These are phyloP conservation scores for Eimeria necatrix DNA, from an alignment of 169 alveolate species.

Conservation along the genomic window DNA sequence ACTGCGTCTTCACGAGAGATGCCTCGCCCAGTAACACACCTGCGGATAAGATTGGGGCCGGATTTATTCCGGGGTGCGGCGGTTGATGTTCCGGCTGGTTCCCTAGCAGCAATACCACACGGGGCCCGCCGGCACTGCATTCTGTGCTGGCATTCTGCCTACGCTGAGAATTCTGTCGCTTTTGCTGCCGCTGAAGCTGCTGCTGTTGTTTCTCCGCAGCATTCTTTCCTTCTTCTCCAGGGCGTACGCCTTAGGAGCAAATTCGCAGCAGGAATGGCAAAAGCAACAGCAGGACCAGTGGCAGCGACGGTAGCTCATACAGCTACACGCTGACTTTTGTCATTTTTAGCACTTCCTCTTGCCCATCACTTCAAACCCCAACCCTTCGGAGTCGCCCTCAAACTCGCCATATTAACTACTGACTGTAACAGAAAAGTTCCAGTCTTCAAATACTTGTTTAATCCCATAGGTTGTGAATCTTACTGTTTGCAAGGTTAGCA, in stretches of 20 bases:
- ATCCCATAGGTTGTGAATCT: neutral
- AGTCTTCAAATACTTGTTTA: neutral
- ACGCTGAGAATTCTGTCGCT: neutral
- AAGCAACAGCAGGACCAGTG: neutral
- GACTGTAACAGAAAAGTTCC: neutral
- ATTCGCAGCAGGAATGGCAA: neutral
- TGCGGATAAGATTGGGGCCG: slow-evolving; percentile 26
- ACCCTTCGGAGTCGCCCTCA: neutral
- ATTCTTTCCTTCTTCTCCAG: slow-evolving; percentile 40
- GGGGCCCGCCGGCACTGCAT: neutral
- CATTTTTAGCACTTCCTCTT: no score
- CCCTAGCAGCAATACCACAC: slow-evolving; percentile 50
- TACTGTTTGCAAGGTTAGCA: slow-evolving; percentile 1
- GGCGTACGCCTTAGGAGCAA: slow-evolving; percentile 45
- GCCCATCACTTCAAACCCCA: neutral
- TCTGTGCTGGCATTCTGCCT: neutral
- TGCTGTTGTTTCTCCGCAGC: neutral
- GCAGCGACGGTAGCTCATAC: neutral
- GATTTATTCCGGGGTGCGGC: slow-evolving; percentile 7
- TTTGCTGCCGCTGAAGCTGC: slow-evolving; percentile 22
- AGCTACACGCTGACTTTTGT: no score
- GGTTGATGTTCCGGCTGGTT: slow-evolving; percentile 19
- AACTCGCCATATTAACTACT: neutral
- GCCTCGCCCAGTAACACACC: neutral
- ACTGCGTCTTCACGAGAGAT: no score